Conservation (phyloP, 176 grass and related monocot species). For the Lolium perenne region DNA sequence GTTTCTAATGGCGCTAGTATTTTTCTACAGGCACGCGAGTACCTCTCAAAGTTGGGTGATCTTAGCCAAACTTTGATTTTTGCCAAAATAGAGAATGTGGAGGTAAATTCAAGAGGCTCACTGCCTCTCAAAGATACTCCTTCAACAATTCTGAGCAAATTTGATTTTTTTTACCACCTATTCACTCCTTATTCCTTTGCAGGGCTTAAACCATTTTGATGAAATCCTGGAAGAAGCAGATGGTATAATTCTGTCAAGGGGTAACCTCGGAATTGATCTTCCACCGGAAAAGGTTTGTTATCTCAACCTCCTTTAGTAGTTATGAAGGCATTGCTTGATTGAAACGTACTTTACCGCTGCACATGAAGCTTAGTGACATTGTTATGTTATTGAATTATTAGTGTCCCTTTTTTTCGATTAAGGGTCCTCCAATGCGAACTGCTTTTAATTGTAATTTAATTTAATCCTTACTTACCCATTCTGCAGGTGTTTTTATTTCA, state of each 20-base stretch:
- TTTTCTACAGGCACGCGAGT: constrained; percentile 74
- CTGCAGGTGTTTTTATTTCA: constrained; percentile 94
- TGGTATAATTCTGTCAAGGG: constrained; percentile 97
- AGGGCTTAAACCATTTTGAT: constrained; percentile 99
- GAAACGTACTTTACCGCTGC: neutral
- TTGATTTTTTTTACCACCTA: constrained; percentile 19
- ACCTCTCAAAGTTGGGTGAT: constrained; percentile 85
- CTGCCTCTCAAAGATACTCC: too few species aligned
- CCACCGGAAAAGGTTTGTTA: constrained; percentile 88
- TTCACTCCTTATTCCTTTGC: constrained; percentile 38
- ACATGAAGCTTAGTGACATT: neutral
- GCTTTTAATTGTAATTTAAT: constrained; percentile 22
- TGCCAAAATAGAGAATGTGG: constrained; percentile 97
- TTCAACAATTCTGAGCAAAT: constrained; percentile 13
- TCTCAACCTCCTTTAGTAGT: constrained; percentile 18
- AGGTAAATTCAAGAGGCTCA: constrained; percentile 60
- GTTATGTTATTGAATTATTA: neutral
- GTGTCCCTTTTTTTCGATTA: constrained; percentile 13
- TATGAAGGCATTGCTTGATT: neutral
- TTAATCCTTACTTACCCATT: constrained; percentile 28
- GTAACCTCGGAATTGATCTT: constrained; percentile 96
- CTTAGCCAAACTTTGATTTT: constrained; percentile 96
- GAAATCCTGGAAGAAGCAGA: constrained; percentile 94
- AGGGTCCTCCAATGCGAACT: neutral
- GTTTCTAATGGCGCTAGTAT: neutral